Percentiles rank a stretch among this genome's conserved stretches.
These are phyloP conservation scores for Tephrocybe sp. DNA, from an alignment of 768 basidiomycete species.

Conservation along the genomic window DNA sequence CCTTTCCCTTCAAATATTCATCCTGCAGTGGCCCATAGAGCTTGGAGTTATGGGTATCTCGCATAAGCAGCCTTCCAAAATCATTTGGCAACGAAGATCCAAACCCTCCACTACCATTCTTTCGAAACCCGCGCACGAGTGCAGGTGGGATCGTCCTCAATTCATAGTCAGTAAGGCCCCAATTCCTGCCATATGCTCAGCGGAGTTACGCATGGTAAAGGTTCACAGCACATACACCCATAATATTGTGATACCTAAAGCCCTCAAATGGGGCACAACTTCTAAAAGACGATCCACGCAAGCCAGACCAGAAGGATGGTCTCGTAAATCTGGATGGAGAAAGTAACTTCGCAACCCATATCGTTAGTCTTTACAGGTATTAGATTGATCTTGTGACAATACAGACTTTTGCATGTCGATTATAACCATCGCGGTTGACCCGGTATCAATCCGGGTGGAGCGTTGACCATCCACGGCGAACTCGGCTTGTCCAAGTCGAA, in stretches of 20 bases:
- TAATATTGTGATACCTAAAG: constrained; percentile 45
- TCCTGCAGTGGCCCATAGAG: constrained; percentile 64
- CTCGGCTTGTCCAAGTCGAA: constrained; percentile 45
- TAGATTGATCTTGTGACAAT: constrained; percentile 1
- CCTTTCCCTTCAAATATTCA: constrained; percentile 50
- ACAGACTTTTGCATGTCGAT: constrained; percentile 76
- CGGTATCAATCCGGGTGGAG: constrained; percentile 47
- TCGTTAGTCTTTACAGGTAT: background rate
- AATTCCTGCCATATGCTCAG: constrained; percentile 45
- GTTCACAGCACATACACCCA: constrained; percentile 53
- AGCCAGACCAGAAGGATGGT: constrained; percentile 53
- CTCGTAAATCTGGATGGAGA: constrained; percentile 58
- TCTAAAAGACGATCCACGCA: constrained; percentile 58
- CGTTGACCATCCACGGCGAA: constrained; percentile 54
- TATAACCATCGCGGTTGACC: constrained; percentile 55
- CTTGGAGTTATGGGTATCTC: constrained; percentile 55
- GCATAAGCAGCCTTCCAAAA: constrained; percentile 60
- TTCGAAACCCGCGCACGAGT: constrained; percentile 53
- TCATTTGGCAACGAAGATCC: constrained; percentile 51
- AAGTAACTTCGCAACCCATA: constrained; percentile 47
- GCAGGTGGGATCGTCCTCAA: constrained; percentile 61
- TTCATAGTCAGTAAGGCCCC: constrained; percentile 70
- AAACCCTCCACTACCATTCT: constrained; percentile 48
- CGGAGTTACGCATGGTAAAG: background rate
- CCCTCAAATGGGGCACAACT: constrained; percentile 46